A percentile compares a stretch with the other conserved stretches of the same genome.
Conservation (phyloP, 495 filamentous ascomycete genomes). For the Thermochaetoides thermophila region DNA sequence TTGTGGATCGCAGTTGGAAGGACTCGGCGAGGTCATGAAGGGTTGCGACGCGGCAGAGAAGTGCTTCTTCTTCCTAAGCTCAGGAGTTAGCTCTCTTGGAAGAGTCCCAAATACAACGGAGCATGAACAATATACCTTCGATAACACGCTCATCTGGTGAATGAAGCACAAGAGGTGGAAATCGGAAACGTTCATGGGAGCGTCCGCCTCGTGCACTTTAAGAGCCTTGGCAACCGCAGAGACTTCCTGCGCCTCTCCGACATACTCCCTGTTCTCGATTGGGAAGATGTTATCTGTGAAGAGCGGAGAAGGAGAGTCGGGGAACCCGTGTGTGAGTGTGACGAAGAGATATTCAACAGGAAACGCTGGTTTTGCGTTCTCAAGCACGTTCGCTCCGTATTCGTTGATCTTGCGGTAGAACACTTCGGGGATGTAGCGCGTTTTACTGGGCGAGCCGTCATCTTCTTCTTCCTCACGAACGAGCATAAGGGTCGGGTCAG, state of each 20-base stretch:
- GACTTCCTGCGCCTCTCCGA: conserved; percentile 67
- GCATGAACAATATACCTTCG: conserved; percentile 43
- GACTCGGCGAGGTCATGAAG: conserved; percentile 62
- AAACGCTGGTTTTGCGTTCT: conserved; percentile 92
- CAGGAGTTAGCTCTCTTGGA: too few species aligned
- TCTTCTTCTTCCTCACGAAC: conserved; percentile 86
- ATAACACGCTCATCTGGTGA: conserved; percentile 61
- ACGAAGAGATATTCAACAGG: conserved; percentile 93
- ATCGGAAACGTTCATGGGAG: conserved; percentile 61
- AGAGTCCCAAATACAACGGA: too few species aligned
- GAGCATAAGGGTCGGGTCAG: conserved; percentile 86
- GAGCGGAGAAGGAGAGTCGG: conserved; percentile 55
- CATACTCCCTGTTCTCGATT: conserved; percentile 74
- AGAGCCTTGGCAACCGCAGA: conserved; percentile 26
- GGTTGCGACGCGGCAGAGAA: conserved; percentile 72
- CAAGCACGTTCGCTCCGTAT: conserved; percentile 88
- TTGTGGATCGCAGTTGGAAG: conserved; percentile 64
- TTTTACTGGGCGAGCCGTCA: conserved; percentile 50
- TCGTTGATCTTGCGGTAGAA: conserved; percentile 94
- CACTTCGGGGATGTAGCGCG: conserved; percentile 90
- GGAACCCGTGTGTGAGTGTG: conserved; percentile 93
- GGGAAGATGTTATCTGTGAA: conserved; percentile 63
- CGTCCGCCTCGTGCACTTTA: conserved; percentile 34
- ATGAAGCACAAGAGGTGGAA: conserved; percentile 90
- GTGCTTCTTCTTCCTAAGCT: conserved; percentile 69